Evolutionary conservation across 345 rosid genomes (phyloP).

Genomic region (Trapa incisa): DNA sequence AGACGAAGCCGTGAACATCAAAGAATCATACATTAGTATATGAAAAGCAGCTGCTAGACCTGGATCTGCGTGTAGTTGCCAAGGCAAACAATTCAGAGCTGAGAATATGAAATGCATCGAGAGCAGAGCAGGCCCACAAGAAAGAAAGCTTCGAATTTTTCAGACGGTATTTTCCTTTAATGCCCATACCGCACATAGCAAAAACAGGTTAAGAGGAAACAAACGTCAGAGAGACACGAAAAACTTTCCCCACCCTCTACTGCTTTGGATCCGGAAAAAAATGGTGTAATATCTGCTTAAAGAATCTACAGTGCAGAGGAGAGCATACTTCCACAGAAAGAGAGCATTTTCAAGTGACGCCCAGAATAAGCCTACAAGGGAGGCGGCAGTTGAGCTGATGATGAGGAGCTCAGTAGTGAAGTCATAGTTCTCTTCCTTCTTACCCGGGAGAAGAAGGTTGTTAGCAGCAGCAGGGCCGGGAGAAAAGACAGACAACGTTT

Average conservation of each 20-base stretch:
- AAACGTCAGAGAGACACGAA: not conserved
- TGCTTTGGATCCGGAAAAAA: not conserved
- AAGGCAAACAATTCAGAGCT: not conserved
- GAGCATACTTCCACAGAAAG: not conserved
- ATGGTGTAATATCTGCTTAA: not conserved
- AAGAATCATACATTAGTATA: not conserved
- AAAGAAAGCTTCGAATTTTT: not conserved
- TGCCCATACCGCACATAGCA: not conserved
- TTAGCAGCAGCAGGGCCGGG: not conserved
- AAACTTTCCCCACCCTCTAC: not conserved
- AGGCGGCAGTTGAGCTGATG: not conserved
- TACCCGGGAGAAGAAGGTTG: not conserved
- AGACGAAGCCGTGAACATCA: not conserved
- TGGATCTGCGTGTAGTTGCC: not conserved
- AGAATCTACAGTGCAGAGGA: not conserved
- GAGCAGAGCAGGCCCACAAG: conserved; percentile 1
- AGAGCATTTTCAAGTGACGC: not conserved
- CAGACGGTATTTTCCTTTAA: not conserved
- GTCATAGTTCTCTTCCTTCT: not conserved
- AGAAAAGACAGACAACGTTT: not conserved
- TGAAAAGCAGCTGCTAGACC: not conserved
- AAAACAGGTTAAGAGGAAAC: not conserved
- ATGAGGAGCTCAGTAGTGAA: not conserved
- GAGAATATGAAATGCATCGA: not conserved
- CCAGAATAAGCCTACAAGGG: not conserved